A percentile compares a stretch with the other conserved stretches of the same genome.
Evolutionary conservation across 1,284 basidiomycete species (phyloP).

Genomic region (Caloboletus firmus): DNA sequence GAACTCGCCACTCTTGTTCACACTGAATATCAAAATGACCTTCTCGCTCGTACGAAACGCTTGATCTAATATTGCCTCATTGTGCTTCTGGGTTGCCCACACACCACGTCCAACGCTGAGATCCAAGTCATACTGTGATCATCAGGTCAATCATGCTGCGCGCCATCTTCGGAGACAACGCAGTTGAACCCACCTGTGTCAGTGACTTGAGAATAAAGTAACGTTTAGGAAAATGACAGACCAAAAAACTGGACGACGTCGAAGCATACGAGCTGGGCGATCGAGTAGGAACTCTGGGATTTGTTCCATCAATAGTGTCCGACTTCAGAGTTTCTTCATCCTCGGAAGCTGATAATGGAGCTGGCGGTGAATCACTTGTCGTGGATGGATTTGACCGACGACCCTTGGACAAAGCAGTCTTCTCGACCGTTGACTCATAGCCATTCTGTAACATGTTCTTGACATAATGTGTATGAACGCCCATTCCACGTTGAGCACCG

Average conservation of each 20-base stretch:
- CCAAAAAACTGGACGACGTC: conserved; percentile 73
- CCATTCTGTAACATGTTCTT: conserved; percentile 48
- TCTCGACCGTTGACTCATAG: conserved; percentile 37
- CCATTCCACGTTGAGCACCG: conserved; percentile 85
- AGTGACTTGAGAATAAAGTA: conserved; percentile 93
- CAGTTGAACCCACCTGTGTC: conserved; percentile 55
- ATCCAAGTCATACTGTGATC: conserved; percentile 73
- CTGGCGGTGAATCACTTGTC: conserved; percentile 17
- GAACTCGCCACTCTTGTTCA: conserved; percentile 89
- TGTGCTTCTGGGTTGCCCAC: conserved; percentile 95
- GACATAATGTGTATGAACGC: conserved; percentile 81
- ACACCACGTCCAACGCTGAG: conserved; percentile 78
- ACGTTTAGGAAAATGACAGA: conserved; percentile 77
- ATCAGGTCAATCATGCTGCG: conserved; percentile 4
- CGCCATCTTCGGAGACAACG: not conserved
- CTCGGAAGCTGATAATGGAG: conserved; percentile 36
- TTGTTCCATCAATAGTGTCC: not conserved
- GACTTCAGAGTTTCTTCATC: conserved; percentile 40
- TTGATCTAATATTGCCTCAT: conserved; percentile 86
- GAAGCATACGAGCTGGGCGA: conserved; percentile 69
- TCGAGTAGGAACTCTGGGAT: conserved; percentile 33
- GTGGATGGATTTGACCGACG: not conserved
- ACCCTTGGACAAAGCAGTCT: conserved; percentile 26
- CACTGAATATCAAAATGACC: conserved; percentile 88
- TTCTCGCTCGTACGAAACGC: conserved; percentile 86